Conservation (phyloP, 306 rosid genomes). For the Ochetophila trinervis region DNA sequence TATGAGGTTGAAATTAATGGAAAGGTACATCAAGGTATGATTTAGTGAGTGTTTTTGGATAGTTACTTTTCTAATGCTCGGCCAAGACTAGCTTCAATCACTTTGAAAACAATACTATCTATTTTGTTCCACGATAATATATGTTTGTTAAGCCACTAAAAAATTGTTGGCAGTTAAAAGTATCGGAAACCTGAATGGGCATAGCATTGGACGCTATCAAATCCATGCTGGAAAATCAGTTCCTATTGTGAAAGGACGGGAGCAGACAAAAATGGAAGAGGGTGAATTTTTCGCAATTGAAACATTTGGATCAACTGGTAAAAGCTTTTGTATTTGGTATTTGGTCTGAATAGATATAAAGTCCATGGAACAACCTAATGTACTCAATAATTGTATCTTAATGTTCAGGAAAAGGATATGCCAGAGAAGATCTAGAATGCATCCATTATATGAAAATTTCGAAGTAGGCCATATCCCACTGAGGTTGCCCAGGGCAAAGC, state of each 20-base stretch:
- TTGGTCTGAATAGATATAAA: slow-evolving; percentile 18
- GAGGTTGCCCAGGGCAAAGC: slow-evolving; percentile 94
- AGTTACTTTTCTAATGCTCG: too few species aligned
- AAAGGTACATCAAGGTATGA: slow-evolving; percentile 77
- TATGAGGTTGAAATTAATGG: slow-evolving; percentile 96
- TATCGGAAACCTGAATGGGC: slow-evolving; percentile 94
- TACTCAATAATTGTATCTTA: slow-evolving; percentile 12
- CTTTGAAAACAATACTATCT: background rate
- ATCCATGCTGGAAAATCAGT: too few species aligned
- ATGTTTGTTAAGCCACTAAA: background rate
- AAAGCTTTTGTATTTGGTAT: slow-evolving; percentile 20
- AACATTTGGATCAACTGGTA: slow-evolving; percentile 95
- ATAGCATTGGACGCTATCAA: too few species aligned
- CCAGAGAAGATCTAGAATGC: slow-evolving; percentile 96
- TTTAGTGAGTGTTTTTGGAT: background rate
- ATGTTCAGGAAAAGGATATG: slow-evolving; percentile 82
- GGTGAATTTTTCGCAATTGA: slow-evolving; percentile 96
- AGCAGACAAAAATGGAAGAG: too few species aligned
- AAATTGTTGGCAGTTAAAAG: slow-evolving; percentile 80
- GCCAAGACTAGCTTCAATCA: too few species aligned
- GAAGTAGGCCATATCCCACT: slow-evolving; percentile 87
- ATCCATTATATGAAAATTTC: slow-evolving; percentile 96
- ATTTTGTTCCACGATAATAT: background rate
- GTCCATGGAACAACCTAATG: slow-evolving; percentile 8
- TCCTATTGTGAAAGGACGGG: too few species aligned